Base-by-base conservation (phyloP, 2,329 filamentous ascomycete genomes). In the Cordyceps cicadae region DNA sequence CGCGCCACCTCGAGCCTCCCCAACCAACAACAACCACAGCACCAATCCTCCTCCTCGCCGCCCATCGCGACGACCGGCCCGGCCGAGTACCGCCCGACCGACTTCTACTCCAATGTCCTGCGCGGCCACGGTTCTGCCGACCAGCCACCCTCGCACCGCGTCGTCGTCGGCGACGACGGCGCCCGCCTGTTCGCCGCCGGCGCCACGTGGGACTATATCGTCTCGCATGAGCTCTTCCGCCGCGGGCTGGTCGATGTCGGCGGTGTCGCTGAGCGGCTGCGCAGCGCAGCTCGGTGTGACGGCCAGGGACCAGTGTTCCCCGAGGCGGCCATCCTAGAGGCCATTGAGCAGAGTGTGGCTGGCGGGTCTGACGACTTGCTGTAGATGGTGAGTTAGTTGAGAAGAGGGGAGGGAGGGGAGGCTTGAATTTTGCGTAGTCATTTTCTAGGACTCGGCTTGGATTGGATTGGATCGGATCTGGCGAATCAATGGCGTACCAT, bases 141-240 rank as follows among this genome's bases (percentile, higher is more conserved):
- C 71, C 85, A 87, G 74, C 79, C 77, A 2, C 84, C 83, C 1
- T 84, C 82, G 62, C 88, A 92, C 70, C 82, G 88, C n/a, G 81
- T 92, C 64, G 82, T 84, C 34, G 81, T 83, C 29, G 84, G 83
- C 45, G 79, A 84, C n/a, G 76, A 79, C 1, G 89, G 89, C 5
- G 85, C 90, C 70, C 81, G 81, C 34, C 75, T 95, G 15, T 78
- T 94, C 7, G 88, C 87, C 43, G 87, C 88, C 0, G 87, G 87
- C 19, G 89, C 90, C 2, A 88, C 92, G 0, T 97, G 93, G 93
- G 92, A 97, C 68, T 79, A 92, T 59, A 94, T 97, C 63, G 89
- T 95, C 69, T 80, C 78, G 58, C 90, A 96, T 72, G 85, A 89
- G 7, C 75, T 92, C 9, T 95, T 89, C 71, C 84, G 86, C 71